Base-by-base conservation (phyloP, 2,329 filamentous ascomycete genomes). In the Colletotrichum liriopes region DNA sequence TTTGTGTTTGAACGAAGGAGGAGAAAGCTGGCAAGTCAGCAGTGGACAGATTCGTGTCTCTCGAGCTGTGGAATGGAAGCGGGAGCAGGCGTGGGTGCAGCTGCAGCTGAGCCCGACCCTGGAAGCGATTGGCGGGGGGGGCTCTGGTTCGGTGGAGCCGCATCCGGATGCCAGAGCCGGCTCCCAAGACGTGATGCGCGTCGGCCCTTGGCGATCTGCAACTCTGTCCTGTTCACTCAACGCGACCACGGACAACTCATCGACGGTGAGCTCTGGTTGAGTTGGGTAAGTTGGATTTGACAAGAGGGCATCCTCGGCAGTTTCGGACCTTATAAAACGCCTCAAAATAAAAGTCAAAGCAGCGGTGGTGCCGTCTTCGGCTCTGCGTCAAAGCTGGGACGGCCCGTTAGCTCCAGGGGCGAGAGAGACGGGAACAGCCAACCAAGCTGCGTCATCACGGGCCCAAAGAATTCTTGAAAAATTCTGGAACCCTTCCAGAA, bases 101-200 rank as follows among this genome's bases (percentile, higher is more conserved):
- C 55, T 66, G 64, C 55, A 66, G 64, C 23, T 61, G 43, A 39
- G 56, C 58, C 63, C n/a, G 63, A 63, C 60, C 32, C 41, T 47
- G 16, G 41, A 20, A 59, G 64, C 43, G 65, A 62, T 67, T 67
- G 67, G 66, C 32, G 59, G 59, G 66, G 47, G 41, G 20, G 41
- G 54, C 54, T 56, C 20, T 18, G 49, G 6, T 58, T 64, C 23
- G 35, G 69, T 71, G 69, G 69, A 71, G 51, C 68, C 68, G 64
- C 41, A 56, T 68, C 65, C 68, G 68, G 68, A 54, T 43, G 23
- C 23, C n/a, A 59, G 51, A 62, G 64, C 68, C 69, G 69, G 52
- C 16, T 26, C 26, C 64, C 51, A 67, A 59, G 68, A 26, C 54
- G 32, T 37, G 54, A 62, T 68, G 66, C 62, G 32, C 26, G 9